Conservation (phyloP, 495 filamentous ascomycete genomes). For the Lineolata rhizophorae region DNA sequence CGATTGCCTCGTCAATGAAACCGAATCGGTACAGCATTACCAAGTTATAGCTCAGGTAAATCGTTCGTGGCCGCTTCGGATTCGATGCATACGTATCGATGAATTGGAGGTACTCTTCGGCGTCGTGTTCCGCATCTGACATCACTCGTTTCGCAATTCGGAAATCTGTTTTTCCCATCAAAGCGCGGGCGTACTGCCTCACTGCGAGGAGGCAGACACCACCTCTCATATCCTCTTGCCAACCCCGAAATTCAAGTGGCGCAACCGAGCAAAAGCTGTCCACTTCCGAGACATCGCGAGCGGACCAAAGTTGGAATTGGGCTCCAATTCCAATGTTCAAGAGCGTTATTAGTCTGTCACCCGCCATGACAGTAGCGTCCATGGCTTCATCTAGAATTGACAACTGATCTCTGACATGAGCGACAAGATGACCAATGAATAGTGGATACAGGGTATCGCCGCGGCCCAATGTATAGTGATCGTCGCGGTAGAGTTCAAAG, state of each 20-base stretch:
- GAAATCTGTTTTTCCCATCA: slow-evolving; percentile 65
- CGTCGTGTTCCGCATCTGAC: slow-evolving; percentile 48
- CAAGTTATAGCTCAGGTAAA: slow-evolving; percentile 55
- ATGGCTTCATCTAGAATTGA: slow-evolving; percentile 42
- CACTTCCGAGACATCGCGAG: slow-evolving; percentile 52
- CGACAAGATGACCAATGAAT: slow-evolving; percentile 52
- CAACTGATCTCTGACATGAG: slow-evolving; percentile 35
- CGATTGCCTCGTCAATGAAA: slow-evolving; percentile 44
- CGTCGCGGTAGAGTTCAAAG: slow-evolving; percentile 36
- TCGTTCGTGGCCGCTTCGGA: slow-evolving; percentile 26
- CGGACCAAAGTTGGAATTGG: slow-evolving; percentile 45
- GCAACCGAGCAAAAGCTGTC: slow-evolving; percentile 52
- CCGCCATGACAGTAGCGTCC: slow-evolving; percentile 46
- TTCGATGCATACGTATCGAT: slow-evolving; percentile 27
- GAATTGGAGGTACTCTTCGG: slow-evolving; percentile 37
- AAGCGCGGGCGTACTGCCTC: slow-evolving; percentile 49
- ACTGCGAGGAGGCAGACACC: slow-evolving; percentile 50
- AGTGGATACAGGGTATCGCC: slow-evolving; percentile 50
- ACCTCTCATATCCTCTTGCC: slow-evolving; percentile 56
- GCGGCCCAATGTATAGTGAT: slow-evolving; percentile 46
- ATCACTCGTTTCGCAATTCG: slow-evolving; percentile 34
- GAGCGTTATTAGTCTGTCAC: slow-evolving; percentile 54
- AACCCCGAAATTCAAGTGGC: slow-evolving; percentile 54
- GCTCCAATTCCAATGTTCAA: slow-evolving; percentile 52
- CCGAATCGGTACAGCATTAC: slow-evolving; percentile 56